A percentile compares a stretch with the other conserved stretches of the same genome.
Evolutionary conservation across 768 basidiomycete species (phyloP).

Genomic region (Boletus rufocinnamomeus): DNA sequence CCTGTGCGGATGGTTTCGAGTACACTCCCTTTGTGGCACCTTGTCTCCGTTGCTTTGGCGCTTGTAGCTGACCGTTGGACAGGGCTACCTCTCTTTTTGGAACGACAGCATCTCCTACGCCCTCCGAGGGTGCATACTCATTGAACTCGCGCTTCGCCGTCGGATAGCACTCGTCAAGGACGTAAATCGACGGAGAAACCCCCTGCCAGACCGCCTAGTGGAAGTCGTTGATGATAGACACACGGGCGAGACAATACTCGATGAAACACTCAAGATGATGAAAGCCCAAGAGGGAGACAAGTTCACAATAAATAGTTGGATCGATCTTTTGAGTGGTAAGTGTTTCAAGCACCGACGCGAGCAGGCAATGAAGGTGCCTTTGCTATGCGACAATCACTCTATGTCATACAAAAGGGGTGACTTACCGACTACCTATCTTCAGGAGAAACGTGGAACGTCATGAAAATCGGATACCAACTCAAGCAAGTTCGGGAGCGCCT

Average conservation of each 20-base stretch:
- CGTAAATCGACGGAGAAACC: constrained; percentile 66
- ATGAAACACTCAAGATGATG: constrained; percentile 97
- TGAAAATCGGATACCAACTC: constrained; percentile 99
- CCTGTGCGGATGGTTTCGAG: constrained; percentile 7
- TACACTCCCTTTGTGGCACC: constrained; percentile 25
- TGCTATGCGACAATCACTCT: neutral
- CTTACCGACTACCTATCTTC: constrained; percentile 1
- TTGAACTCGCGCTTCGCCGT: constrained; percentile 93
- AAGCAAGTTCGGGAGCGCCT: constrained; percentile 98
- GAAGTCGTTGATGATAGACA: constrained; percentile 91
- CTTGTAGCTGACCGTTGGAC: constrained; percentile 17
- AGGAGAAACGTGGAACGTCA: constrained; percentile 99
- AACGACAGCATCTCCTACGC: constrained; percentile 99
- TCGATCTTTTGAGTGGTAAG: constrained; percentile 89
- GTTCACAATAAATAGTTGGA: constrained; percentile 86
- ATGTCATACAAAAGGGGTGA: neutral
- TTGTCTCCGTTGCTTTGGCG: neutral
- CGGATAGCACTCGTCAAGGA: constrained; percentile 91
- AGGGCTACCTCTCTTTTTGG: constrained; percentile 98
- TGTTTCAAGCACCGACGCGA: neutral
- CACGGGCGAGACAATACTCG: constrained; percentile 95
- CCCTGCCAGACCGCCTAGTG: constrained; percentile 79
- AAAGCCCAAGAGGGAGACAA: constrained; percentile 60
- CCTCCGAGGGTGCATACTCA: constrained; percentile 95
- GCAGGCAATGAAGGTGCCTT: constrained; percentile 1